A percentile compares a stretch with the other conserved stretches of the same genome.
Conservation (phyloP, 768 basidiomycete species). For the Porphyrellus cyaneotinctus region DNA sequence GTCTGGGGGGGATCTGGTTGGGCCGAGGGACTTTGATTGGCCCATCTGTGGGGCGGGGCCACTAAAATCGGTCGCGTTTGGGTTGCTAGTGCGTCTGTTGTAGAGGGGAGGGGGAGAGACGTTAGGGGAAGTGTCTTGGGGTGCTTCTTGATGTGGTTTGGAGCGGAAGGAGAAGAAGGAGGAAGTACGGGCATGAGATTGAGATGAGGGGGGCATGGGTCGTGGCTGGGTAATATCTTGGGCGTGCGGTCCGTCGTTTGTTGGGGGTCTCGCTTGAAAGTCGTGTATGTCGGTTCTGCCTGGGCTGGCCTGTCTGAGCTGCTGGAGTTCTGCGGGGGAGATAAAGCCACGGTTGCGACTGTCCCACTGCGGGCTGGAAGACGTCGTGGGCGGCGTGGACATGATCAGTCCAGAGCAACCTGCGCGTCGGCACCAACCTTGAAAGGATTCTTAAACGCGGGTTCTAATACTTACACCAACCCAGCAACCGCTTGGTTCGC, state of each 20-base stretch:
- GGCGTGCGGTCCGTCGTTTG: constrained; percentile 16
- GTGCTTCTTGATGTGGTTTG: constrained; percentile 29
- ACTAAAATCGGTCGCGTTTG: constrained; percentile 21
- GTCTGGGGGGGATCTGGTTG: constrained; percentile 19
- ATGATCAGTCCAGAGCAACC: background rate
- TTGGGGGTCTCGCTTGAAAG: constrained; percentile 26
- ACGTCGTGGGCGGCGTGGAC: constrained; percentile 19
- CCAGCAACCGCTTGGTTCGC: too few relatives aligned
- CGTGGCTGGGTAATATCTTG: constrained; percentile 22
- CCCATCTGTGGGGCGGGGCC: constrained; percentile 29
- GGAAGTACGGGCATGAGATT: constrained; percentile 49
- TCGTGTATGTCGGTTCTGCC: constrained; percentile 33
- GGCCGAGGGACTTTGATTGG: constrained; percentile 32
- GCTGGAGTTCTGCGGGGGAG: constrained; percentile 32
- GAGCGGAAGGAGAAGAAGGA: constrained; percentile 64
- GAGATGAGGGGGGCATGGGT: constrained; percentile 23
- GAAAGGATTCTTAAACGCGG: too few relatives aligned
- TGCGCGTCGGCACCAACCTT: too few relatives aligned
- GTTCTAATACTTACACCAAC: too few relatives aligned
- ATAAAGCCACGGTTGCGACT: constrained; percentile 34
- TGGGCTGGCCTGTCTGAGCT: constrained; percentile 32
- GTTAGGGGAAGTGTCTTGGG: constrained; percentile 18
- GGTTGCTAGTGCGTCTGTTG: constrained; percentile 16
- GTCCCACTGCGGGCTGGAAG: constrained; percentile 35
- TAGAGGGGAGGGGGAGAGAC: constrained; percentile 9